Evolutionary conservation across 2,329 filamentous ascomycete genomes (phyloP), one percentile per base, ranked within the genome.

Genomic region (Arthrobotrys conoides): DNA sequence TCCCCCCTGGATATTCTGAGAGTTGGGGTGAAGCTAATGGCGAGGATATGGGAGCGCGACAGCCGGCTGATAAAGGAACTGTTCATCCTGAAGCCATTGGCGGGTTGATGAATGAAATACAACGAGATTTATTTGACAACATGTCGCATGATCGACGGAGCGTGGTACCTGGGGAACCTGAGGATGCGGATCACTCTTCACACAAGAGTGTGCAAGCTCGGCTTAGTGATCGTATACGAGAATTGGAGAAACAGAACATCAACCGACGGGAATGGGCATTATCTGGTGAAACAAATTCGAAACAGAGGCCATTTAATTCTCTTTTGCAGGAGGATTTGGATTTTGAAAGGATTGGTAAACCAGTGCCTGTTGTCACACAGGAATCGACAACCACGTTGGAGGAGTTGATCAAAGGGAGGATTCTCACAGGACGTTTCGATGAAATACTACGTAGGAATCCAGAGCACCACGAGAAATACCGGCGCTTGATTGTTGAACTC

Each of bases 331-430:
- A 98, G 85, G 94, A 98, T 82, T 88, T 99, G 27, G 95, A 98
- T 81, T 99, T 98, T 83, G 96, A 99, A 85, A 91, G 96, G 82
- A 90, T 93, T 22, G 96, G 96, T 83, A 99, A 98, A 84, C 95
- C 96, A 0, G 92, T 98, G 0, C 93, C 95, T 0, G 92, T 98
- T 78, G 94, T 97, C 83, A 98, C 96, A 0, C 91, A 93, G 49
- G 94, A 97, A 84, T 88, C 96, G 48, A 96, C 91, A 68, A 94
- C 97, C 84, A 91, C 91, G 82, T 96, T 99, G 72, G 96, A 99
- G 85, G 91, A 93, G 38, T 89, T 99, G 76, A 94, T 99, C 86
- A 98, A 98, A 85, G 90, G 93, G 46, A 92, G 96, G 63, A 97
- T 99, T 81, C 86, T 98, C 14, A 91, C 92, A 0, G 91, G 91